These are phyloP conservation scores for Cytospora schulzeri DNA, from an alignment of 2,329 filamentous ascomycete species.

Conservation along the genomic window DNA sequence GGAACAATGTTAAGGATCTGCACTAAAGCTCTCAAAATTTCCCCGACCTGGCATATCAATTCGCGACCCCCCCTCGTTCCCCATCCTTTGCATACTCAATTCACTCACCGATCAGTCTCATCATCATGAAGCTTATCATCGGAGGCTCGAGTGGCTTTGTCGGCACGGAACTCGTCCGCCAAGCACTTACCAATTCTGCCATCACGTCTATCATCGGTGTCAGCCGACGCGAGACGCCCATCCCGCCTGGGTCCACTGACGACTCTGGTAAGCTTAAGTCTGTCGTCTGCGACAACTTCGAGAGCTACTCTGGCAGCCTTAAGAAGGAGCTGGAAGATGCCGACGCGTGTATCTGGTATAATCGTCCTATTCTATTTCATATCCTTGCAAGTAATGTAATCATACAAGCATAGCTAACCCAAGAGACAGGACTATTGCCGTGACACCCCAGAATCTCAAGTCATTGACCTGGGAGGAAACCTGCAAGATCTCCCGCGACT, in stretches of 20 bases:
- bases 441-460: slow-evolving; percentile 32
- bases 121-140: slow-evolving; percentile 48
- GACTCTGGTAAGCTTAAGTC: slow-evolving; percentile 42
- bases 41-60: too few relatives aligned
- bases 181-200: slow-evolving; percentile 40
- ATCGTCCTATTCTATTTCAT: not conserved
- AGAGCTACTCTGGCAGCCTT: slow-evolving; percentile 42
- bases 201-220: slow-evolving; percentile 47
- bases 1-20: too few relatives aligned
- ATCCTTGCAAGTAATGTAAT: not conserved
- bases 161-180: slow-evolving; percentile 46
- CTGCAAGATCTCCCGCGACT: slow-evolving; percentile 15
- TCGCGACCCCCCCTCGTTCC: too few relatives aligned
- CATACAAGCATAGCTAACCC: not conserved
- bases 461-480: slow-evolving; percentile 13
- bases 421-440: slow-evolving; percentile 33
- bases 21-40: too few relatives aligned
- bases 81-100: too few relatives aligned
- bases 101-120: not conserved
- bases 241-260: slow-evolving; percentile 7
- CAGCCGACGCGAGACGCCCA: slow-evolving; percentile 40
- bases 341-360: slow-evolving; percentile 47
- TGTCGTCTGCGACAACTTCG: slow-evolving; percentile 44
- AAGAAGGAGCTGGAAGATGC: slow-evolving; percentile 45
- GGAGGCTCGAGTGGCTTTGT: slow-evolving; percentile 47